phyloP scores from a whole-genome alignment of 2,329 filamentous ascomycete species.

The Colletotrichum sp. region DNA sequence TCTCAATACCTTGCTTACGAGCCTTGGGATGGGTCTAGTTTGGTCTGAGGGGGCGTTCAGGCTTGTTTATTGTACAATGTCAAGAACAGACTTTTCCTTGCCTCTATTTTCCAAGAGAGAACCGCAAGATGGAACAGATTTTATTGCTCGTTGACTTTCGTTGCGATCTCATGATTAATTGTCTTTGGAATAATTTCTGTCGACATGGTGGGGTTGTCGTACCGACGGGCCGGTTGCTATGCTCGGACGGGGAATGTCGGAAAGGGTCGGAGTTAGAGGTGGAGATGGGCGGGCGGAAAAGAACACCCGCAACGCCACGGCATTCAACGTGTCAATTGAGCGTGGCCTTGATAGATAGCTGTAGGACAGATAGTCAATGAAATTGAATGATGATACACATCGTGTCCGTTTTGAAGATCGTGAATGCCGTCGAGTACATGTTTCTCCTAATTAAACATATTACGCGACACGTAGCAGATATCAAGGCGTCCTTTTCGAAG shows the following conservation, averaged over 20 bases:
- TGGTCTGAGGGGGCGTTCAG: background rate
- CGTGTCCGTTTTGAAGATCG: background rate
- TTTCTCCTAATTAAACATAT: conserved; percentile 12
- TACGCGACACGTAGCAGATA: background rate
- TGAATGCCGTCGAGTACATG: background rate
- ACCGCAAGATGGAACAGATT: background rate
- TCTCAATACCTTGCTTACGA: conserved; percentile 4
- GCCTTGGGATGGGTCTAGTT: background rate
- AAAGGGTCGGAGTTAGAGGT: background rate
- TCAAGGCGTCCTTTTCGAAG: conserved; percentile 9
- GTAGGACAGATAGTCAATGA: background rate
- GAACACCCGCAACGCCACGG: background rate
- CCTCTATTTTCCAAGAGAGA: background rate
- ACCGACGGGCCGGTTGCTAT: background rate
- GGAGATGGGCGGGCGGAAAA: background rate
- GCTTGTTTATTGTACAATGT: background rate
- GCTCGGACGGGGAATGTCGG: conserved; percentile 12
- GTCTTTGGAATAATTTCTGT: background rate
- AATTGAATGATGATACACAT: background rate
- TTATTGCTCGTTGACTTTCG: background rate
- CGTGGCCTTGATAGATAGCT: background rate
- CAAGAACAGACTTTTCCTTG: background rate
- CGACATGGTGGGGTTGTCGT: background rate
- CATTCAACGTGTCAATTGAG: background rate
- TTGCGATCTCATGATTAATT: background rate